A percentile compares a stretch with the other conserved stretches of the same genome.
phyloP scores from a whole-genome alignment of 495 filamentous ascomycete species.

The Aspergillus nanangensis region DNA sequence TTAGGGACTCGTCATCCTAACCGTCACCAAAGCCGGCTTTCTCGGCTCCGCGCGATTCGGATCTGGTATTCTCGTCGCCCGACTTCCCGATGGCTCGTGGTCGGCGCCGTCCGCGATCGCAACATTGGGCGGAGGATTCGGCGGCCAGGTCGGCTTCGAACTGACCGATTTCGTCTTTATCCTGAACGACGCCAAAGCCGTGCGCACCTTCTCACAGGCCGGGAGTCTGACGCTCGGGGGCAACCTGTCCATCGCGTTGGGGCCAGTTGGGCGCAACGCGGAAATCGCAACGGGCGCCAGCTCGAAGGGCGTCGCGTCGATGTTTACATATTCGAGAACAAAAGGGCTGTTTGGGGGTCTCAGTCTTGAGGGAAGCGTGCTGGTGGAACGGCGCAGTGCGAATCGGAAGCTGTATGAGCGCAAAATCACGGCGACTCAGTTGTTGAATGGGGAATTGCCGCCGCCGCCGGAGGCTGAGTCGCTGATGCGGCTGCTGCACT shows the following conservation, averaged over 20 bases:
- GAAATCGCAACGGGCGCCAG: conserved; percentile 84
- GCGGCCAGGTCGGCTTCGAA: conserved; percentile 91
- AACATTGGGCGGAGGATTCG: conserved; percentile 79
- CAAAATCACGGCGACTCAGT: conserved; percentile 65
- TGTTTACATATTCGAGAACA: conserved; percentile 93
- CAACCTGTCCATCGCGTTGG: conserved; percentile 89
- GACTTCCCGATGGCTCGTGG: conserved; percentile 82
- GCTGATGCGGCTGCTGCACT: conserved; percentile 46
- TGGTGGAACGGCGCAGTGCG: conserved; percentile 83
- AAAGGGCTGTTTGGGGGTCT: conserved; percentile 91
- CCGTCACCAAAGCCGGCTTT: conserved; percentile 87
- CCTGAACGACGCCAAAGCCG: conserved; percentile 79
- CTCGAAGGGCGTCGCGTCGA: conserved; percentile 69
- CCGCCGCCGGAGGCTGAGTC: conserved; percentile 74
- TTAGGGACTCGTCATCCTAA: conserved; percentile 88
- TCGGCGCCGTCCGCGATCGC: conserved; percentile 87
- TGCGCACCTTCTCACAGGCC: conserved; percentile 82
- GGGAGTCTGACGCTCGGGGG: conserved; percentile 82
- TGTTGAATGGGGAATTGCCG: conserved; percentile 71
- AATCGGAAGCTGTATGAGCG: conserved; percentile 89
- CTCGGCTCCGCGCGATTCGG: conserved; percentile 84
- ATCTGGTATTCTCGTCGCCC: conserved; percentile 87
- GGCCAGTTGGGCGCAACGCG: conserved; percentile 84
- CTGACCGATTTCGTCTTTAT: conserved; percentile 97
- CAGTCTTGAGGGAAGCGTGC: conserved; percentile 77